phyloP scores from a whole-genome alignment of 495 filamentous ascomycete genomes.

The Xylaria venustula region DNA sequence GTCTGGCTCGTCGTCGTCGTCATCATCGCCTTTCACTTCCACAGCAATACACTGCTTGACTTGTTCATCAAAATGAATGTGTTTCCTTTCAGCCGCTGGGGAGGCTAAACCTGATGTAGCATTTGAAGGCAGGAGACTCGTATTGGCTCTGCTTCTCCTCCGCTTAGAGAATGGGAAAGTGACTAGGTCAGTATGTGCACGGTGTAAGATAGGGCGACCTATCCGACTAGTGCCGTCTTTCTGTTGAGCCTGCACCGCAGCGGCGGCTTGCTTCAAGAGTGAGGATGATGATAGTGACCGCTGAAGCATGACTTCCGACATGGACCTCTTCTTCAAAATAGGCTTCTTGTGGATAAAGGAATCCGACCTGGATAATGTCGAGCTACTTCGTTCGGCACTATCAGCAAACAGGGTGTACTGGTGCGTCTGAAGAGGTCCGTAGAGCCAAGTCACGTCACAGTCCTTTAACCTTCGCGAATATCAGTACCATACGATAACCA shows the following conservation, averaged over 20 bases:
- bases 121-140: conserved; percentile 57
- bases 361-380: conserved; percentile 69
- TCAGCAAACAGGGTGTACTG: conserved; percentile 44
- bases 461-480: conserved; percentile 77
- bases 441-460: conserved; percentile 96
- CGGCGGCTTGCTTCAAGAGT: conserved; percentile 88
- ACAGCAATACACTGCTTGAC: conserved; percentile 96
- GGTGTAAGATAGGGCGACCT: conserved; percentile 44
- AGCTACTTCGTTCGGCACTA: conserved; percentile 51
- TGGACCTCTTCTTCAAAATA: conserved; percentile 93
- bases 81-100: conserved; percentile 66
- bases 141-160: conserved; percentile 54
- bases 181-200: conserved; percentile 67
- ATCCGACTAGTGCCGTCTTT: conserved; percentile 47
- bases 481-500: conserved; percentile 19
- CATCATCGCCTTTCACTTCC: conserved; percentile 72
- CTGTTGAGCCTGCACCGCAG: conserved; percentile 87
- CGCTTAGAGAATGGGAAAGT: conserved; percentile 56
- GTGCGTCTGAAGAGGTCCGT: conserved; percentile 83
- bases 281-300: conserved; percentile 87
- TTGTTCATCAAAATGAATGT: conserved; percentile 95
- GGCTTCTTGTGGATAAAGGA: conserved; percentile 85
- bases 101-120: conserved; percentile 64
- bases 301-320: conserved; percentile 94
- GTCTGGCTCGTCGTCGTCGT: conserved; percentile 61